phyloP scores from a whole-genome alignment of 306 rosid genomes.

The Glycine latifolia region DNA sequence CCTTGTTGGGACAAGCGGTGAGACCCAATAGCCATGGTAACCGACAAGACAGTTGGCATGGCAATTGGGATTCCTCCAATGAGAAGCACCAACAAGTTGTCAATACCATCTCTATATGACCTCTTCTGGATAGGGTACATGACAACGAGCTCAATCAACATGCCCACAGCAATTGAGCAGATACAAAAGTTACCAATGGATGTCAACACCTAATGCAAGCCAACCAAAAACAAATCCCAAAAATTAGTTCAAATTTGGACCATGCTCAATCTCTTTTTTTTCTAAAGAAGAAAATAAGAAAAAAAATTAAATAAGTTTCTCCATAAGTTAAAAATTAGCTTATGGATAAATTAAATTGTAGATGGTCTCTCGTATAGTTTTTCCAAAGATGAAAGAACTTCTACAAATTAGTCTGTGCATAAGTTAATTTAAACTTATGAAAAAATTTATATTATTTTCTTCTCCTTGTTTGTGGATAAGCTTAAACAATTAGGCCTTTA shows the following conservation, averaged over 20 bases:
- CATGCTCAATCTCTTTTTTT: background rate
- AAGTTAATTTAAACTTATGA: no score
- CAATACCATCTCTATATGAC: constrained; percentile 83
- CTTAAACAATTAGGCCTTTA: background rate
- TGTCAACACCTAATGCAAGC: constrained; percentile 73
- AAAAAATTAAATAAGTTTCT: no score
- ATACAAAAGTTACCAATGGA: constrained; percentile 89
- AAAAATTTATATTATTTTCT: no score
- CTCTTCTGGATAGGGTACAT: constrained; percentile 79
- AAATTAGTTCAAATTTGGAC: constrained; percentile 12
- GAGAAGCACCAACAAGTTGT: constrained; percentile 83
- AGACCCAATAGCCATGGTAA: constrained; percentile 93
- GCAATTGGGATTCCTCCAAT: constrained; percentile 95
- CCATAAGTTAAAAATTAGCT: no score
- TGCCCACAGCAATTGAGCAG: constrained; percentile 80
- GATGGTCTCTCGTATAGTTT: no score
- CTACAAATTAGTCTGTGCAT: no score
- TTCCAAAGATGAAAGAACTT: no score
- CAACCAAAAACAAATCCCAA: constrained; percentile 3
- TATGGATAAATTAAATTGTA: no score
- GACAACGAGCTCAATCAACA: constrained; percentile 74
- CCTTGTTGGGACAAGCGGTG: constrained; percentile 85
- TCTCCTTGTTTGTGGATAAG: no score
- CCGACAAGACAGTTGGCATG: constrained; percentile 90
- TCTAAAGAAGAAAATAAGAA: no score